Evolutionary conservation across 441 rosid genomes (phyloP).

Genomic region (Flueggea neowawraea): DNA sequence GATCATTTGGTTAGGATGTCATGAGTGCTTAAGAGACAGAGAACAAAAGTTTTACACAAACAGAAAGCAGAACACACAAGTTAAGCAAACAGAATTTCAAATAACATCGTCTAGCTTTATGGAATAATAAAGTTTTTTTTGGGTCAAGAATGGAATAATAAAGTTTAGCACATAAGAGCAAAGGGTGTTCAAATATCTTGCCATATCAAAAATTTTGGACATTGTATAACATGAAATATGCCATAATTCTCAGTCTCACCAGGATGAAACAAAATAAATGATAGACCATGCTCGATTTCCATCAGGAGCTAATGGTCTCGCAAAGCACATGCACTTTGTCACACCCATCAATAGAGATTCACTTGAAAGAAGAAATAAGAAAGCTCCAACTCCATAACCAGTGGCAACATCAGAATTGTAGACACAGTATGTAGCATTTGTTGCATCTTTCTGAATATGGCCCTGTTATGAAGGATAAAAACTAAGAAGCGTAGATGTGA

Average conservation of each 20-base stretch:
- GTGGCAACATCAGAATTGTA: slow-evolving; percentile 91
- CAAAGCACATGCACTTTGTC: slow-evolving; percentile 93
- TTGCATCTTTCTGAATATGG: slow-evolving; percentile 27
- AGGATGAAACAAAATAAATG: slow-evolving; percentile 76
- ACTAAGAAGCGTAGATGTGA: background rate
- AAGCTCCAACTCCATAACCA: slow-evolving; percentile 93
- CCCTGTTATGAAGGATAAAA: slow-evolving; percentile 48
- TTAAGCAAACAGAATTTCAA: background rate
- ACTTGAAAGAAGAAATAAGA: slow-evolving; percentile 84
- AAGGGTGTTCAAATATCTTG: too few species aligned
- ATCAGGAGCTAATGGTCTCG: slow-evolving; percentile 75
- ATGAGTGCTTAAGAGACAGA: too few species aligned
- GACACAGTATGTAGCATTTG: slow-evolving; percentile 65
- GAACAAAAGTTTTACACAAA: too few species aligned
- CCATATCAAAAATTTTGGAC: too few species aligned
- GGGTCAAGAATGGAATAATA: too few species aligned
- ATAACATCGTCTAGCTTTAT: too few species aligned
- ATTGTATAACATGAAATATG: background rate
- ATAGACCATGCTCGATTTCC: slow-evolving; percentile 93
- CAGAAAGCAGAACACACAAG: too few species aligned
- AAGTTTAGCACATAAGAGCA: background rate
- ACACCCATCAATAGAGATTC: slow-evolving; percentile 90
- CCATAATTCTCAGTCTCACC: slow-evolving; percentile 39
- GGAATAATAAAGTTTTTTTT: too few species aligned
- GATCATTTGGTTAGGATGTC: too few species aligned